Base-by-base conservation (phyloP, 768 basidiomycete genomes). In the Leccinum uliginosum region DNA sequence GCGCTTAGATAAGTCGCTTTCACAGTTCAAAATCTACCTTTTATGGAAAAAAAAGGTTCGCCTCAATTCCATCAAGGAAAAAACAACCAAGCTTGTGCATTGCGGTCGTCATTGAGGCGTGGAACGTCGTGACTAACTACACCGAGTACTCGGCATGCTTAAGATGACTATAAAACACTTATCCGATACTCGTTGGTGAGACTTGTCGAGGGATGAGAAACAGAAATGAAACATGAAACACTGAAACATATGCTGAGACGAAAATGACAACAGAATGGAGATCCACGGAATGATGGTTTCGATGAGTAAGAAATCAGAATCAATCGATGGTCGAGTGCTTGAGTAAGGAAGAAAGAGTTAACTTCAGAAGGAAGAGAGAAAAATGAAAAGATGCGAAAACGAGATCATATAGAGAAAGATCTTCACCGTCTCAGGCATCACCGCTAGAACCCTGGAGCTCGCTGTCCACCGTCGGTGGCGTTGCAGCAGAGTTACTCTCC, bases 391-490 rank as follows among this genome's bases (percentile, higher is more conserved):
- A 46, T 48, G 51, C 44, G n/a, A 26, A 53, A 61, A 38, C 44
- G 27, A n/a, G 24, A 67, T 52, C 54, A 47, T 46, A 54, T n/a
- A 44, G 21, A 59, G n/a, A 30, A 34, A 47, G 26, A 47, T 47
- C 29, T 44, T 54, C n/a, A 3, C 51, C 54, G 9, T 34, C 34
- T 55, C 57, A 69, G 32, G 55, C 54, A 29, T 63, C 63, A 12
- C 49, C 30, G 15, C 57, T 51, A 15, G 54, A 44, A 14, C 32
- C 52, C 24, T 56, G 68, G 3, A 50, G 58, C 15, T 63, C 65
- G 6, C 30, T 21, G 17, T 64, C 68, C 38, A 58, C 51, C 15
- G 57, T 59, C 70, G 58, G 74, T 61, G 65, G 78, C 77, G 67
- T 75, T 76, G 69, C 77, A 7, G 27, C 38, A 12, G 51, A 47